Evolutionary conservation across 768 basidiomycete genomes (phyloP), one percentile per base, ranked within the genome.

Genomic region (Asterophora parasitica): DNA sequence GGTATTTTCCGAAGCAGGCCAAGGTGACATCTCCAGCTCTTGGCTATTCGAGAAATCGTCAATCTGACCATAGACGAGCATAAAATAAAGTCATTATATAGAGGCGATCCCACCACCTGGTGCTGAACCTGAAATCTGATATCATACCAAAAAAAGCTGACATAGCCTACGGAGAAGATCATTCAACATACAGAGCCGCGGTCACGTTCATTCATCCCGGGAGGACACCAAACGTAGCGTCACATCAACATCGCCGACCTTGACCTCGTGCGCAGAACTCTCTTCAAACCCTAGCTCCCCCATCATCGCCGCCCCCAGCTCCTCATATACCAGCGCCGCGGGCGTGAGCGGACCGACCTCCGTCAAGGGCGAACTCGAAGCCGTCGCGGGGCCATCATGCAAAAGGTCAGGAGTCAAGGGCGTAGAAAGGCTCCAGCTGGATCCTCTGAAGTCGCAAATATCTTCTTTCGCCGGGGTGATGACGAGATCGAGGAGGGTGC

Each of bases 211-310:
- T 36, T 39, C 19, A n/a, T 23, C 26, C 33, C 30, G 26, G 13
- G 35, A 46, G 13, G 54, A 42, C 13, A 23, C 58, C 44, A 59
- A 39, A n/a, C 56, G 51, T 38, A 59, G 45, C 28, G 53, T 59
- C 44, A 47, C 46, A 11, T 42, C 42, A 27, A 26, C 49, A 40
- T 52, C 46, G n/a, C 41, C 46, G 4, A 13, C 13, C 38, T 48
- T 20, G 8, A 41, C 44, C 31, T 53, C 49, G 13, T 33, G 39
- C 15, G 52, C 39, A 4, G 26, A 31, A 5, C 19, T 34, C 28
- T 46, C 49, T n/a, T 54, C 42, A n/a, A 50, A 46, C 19, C 23
- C 38, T 17, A 33, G 39, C 10, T 35, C 44, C 38, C 16, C 19
- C 19, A 37, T 17, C 17, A 35, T 26, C 16, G 23, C n/a, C n/a